These are phyloP conservation scores for Salicornia ramosissima DNA, from an alignment of 148 eudicot genomes.

Conservation along the genomic window DNA sequence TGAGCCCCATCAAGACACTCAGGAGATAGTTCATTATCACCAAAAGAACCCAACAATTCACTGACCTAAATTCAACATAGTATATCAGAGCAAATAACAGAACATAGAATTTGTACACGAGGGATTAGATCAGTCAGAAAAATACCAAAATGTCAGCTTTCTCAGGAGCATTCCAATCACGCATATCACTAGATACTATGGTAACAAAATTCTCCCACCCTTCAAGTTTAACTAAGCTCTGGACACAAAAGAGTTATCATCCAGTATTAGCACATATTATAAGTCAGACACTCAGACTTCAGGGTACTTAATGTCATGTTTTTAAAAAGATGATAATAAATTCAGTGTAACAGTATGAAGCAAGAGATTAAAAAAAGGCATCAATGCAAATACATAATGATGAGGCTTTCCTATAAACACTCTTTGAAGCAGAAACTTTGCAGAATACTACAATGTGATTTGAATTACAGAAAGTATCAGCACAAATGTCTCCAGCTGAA, in stretches of 20 bases:
- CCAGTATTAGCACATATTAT: constrained; percentile 5
- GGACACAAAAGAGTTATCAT: constrained; percentile 20
- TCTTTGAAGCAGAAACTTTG: not conserved
- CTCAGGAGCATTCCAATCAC: constrained; percentile 95
- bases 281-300: not conserved
- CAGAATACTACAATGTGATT: not conserved
- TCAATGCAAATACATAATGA: not conserved
- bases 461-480: no score
- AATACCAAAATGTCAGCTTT: constrained; percentile 95
- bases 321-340: not conserved
- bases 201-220: constrained; percentile 86
- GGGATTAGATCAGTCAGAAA: not conserved
- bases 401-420: not conserved
- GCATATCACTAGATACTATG: constrained; percentile 89
- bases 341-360: not conserved
- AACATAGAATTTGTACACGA: not conserved
- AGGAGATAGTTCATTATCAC: constrained; percentile 98
- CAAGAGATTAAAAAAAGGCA: not conserved
- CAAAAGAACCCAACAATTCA: constrained; percentile 93
- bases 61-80: constrained; percentile 55
- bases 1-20: constrained; percentile 99
- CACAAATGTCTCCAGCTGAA: not conserved
- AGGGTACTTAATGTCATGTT: not conserved
- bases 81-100: constrained; percentile 14
- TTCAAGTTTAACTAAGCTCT: constrained; percentile 94